Evolutionary conservation across 2,329 filamentous ascomycete species (phyloP).

Genomic region (Penicillium sp.): DNA sequence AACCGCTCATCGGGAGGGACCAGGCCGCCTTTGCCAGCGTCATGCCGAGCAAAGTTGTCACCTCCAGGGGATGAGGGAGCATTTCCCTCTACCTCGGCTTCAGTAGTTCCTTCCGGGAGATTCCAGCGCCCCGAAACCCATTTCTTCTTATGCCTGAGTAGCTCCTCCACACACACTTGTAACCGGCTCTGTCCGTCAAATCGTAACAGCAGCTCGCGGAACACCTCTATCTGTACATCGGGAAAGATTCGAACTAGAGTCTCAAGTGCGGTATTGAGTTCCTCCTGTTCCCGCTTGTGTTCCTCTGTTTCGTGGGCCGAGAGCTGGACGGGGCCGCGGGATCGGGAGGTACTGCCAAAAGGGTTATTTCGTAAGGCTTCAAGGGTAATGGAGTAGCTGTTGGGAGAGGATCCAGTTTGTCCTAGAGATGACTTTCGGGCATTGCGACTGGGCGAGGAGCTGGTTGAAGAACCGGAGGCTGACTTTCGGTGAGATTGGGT

Average conservation of each 20-base stretch:
- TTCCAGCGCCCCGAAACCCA: conserved; percentile 52
- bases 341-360: conserved; percentile 35
- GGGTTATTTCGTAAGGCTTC: conserved; percentile 49
- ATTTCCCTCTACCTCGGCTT: conserved; percentile 7
- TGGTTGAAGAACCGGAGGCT: conserved; percentile 13
- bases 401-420: conserved; percentile 18
- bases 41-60: not conserved
- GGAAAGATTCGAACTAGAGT: conserved; percentile 47
- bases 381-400: conserved; percentile 38
- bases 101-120: conserved; percentile 29
- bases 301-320: conserved; percentile 28
- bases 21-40: conserved; percentile 17
- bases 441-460: conserved; percentile 17
- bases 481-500: conserved; percentile 18
- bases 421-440: conserved; percentile 16
- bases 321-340: conserved; percentile 25
- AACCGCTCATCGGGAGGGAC: conserved; percentile 47
- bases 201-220: conserved; percentile 47
- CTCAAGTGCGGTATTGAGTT: conserved; percentile 45
- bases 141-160: conserved; percentile 47
- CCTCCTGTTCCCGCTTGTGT: conserved; percentile 37
- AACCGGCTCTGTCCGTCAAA: conserved; percentile 50
- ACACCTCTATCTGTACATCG: conserved; percentile 49
- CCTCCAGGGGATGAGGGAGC: not conserved
- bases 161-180: conserved; percentile 49